Evolutionary conservation across 1,139 yeast species (phyloP).

Genomic region (Diutina sp.): DNA sequence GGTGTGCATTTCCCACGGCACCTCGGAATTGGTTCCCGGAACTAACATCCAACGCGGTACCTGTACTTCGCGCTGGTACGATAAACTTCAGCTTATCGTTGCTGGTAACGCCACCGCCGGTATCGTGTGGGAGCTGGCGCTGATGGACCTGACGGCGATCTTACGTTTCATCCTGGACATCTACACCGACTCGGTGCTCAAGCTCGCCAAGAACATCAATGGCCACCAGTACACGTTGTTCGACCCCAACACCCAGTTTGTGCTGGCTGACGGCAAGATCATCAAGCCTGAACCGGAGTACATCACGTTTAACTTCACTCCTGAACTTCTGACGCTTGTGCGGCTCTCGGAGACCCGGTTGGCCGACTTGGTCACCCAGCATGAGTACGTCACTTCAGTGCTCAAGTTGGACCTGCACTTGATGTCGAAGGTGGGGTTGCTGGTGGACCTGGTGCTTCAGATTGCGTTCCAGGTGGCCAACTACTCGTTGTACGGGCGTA

Average conservation of each 20-base stretch:
- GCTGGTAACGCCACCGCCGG: conserved; percentile 66
- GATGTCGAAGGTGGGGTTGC: conserved; percentile 36
- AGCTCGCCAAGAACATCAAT: conserved; percentile 60
- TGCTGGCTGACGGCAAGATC: conserved; percentile 20
- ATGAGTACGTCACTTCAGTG: conserved; percentile 37
- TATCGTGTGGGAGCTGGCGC: conserved; percentile 60
- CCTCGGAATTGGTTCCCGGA: conserved; percentile 37
- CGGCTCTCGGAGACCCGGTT: conserved; percentile 66
- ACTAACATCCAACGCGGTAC: conserved; percentile 59
- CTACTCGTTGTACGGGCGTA: conserved; percentile 59
- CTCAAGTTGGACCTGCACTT: conserved; percentile 32
- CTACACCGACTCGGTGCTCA: conserved; percentile 60
- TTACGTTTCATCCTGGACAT: conserved; percentile 63
- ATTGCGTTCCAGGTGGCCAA: conserved; percentile 57
- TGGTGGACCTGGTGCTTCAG: conserved; percentile 58
- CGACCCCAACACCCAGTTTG: conserved; percentile 26
- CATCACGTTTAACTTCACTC: conserved; percentile 38
- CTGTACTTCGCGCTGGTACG: conserved; percentile 72
- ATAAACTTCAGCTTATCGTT: conserved; percentile 57
- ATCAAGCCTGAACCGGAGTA: conserved; percentile 29
- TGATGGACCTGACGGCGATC: conserved; percentile 72
- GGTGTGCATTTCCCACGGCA: conserved; percentile 49
- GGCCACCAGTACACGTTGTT: conserved; percentile 60
- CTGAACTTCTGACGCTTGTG: conserved; percentile 31
- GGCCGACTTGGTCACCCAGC: conserved; percentile 65